Evolutionary conservation across 202 grass and related monocot genomes (phyloP).

Genomic region (Carex arenaria): DNA sequence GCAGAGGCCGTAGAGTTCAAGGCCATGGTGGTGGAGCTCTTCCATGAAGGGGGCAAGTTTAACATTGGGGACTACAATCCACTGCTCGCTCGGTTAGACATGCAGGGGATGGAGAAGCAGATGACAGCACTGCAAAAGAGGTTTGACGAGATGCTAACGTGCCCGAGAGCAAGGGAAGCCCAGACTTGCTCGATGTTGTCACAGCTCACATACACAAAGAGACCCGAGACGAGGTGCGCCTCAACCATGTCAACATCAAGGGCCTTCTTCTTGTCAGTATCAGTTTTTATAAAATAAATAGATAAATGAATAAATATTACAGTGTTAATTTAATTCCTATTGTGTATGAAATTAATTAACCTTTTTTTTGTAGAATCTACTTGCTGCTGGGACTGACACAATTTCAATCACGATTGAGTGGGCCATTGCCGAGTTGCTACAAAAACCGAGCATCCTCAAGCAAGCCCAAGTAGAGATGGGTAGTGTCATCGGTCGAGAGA

Average conservation of each 20-base stretch:
- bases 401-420: conserved; percentile 19
- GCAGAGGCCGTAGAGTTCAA: conserved; percentile 13
- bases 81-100: conserved; percentile 13
- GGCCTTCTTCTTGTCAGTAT: conserved; percentile 17
- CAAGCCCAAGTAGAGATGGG: conserved; percentile 25
- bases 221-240: conserved; percentile 3
- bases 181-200: conserved; percentile 18
- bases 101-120: conserved; percentile 14
- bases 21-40: conserved; percentile 29
- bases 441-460: conserved; percentile 22
- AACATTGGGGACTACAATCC: conserved; percentile 26
- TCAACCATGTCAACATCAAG: conserved; percentile 19
- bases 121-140: background rate
- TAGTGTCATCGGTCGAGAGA: background rate
- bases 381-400: conserved; percentile 30
- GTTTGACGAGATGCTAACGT: background rate
- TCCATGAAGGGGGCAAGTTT: conserved; percentile 4
- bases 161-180: background rate
- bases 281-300: no score
- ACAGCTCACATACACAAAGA: background rate
- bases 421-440: conserved; percentile 23
- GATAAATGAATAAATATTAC: background rate
- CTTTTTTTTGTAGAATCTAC: conserved; percentile 15
- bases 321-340: background rate
- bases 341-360: no score